Evolutionary conservation across 306 rosid species (phyloP).

Genomic region (Acacia crassicarpa): DNA sequence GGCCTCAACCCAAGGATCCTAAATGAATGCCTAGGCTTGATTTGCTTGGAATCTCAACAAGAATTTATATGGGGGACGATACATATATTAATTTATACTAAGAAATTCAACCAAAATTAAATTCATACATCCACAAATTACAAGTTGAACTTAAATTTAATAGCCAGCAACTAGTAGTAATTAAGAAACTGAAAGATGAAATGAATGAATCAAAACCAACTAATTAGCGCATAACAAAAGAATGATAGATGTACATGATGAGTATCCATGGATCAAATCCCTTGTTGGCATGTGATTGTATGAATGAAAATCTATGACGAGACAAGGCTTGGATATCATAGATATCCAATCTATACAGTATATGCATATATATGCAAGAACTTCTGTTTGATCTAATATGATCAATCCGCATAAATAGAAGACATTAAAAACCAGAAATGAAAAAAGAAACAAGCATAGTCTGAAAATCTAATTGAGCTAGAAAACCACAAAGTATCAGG

Average conservation of each 20-base stretch:
- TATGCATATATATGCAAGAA: constrained; percentile 18
- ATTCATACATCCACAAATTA: not conserved
- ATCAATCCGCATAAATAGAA: not conserved
- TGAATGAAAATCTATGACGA: not conserved
- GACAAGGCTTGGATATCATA: constrained; percentile 31
- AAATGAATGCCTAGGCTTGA: not conserved
- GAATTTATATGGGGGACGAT: not conserved
- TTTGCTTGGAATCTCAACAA: constrained; percentile 23
- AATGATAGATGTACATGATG: constrained; percentile 23
- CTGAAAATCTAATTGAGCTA: not conserved
- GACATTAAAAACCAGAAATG: not conserved
- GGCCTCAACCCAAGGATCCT: constrained; percentile 1
- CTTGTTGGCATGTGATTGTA: not conserved
- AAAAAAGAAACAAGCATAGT: not conserved
- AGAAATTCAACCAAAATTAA: not conserved
- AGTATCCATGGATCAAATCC: constrained; percentile 18
- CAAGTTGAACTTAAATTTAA: not conserved
- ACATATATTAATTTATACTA: not conserved
- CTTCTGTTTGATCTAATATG: constrained; percentile 13
- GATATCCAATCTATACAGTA: constrained; percentile 39
- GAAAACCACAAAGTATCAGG: not conserved
- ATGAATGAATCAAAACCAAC: constrained; percentile 25
- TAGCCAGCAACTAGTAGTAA: not conserved
- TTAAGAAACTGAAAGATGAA: not conserved
- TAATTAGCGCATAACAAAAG: constrained; percentile 12